phyloP scores from a whole-genome alignment of 306 rosid genomes.

The Gastrolobium bilobum region DNA sequence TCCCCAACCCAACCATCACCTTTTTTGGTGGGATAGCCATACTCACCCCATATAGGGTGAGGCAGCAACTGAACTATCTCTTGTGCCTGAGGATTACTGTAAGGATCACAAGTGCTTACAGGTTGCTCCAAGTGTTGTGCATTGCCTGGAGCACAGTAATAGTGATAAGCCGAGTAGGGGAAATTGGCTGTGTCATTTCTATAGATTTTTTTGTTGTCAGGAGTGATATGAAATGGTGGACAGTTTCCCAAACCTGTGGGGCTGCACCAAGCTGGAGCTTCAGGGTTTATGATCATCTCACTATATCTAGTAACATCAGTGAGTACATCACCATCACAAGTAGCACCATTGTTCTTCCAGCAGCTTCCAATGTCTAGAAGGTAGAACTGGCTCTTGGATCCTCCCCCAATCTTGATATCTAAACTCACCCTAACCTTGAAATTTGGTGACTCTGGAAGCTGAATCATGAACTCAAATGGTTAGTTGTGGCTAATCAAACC shows the following conservation, averaged over 20 bases:
- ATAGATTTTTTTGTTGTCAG: constrained; percentile 63
- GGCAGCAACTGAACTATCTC: constrained; percentile 85
- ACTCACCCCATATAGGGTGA: constrained; percentile 80
- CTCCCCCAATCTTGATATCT: constrained; percentile 66
- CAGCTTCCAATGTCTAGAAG: constrained; percentile 85
- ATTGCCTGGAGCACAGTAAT: constrained; percentile 83
- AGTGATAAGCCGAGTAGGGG: constrained; percentile 80
- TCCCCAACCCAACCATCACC: constrained; percentile 88
- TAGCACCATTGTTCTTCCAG: constrained; percentile 81
- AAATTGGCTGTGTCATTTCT: constrained; percentile 78
- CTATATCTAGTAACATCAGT: constrained; percentile 78
- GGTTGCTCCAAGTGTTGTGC: constrained; percentile 69
- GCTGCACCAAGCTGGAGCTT: constrained; percentile 53
- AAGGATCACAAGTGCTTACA: constrained; percentile 75
- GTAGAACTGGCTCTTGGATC: constrained; percentile 73
- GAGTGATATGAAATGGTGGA: constrained; percentile 84
- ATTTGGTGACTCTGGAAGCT: constrained; percentile 56
- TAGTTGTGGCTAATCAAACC: constrained; percentile 23
- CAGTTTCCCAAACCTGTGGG: constrained; percentile 59
- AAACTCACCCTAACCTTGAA: constrained; percentile 55
- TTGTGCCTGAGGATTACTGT: constrained; percentile 90
- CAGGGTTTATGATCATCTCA: constrained; percentile 83
- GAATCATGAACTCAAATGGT: constrained; percentile 51
- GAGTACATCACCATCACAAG: constrained; percentile 76
- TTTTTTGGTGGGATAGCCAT: constrained; percentile 75